Evolutionary conservation across 2,329 filamentous ascomycete species (phyloP).

Genomic region (Tolypocladium pustulatum): DNA sequence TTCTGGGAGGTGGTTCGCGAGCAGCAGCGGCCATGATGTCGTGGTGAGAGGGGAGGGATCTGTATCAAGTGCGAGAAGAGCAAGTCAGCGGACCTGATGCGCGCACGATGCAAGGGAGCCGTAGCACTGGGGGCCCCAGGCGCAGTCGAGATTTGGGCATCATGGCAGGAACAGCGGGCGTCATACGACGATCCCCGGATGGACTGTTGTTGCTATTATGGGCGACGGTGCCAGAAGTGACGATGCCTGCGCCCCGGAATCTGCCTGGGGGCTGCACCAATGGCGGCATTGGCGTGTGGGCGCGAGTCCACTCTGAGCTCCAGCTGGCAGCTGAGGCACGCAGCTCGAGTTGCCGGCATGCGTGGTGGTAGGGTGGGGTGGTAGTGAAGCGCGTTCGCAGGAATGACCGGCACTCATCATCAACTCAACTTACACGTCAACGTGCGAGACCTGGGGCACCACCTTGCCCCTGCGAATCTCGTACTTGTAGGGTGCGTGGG

Average conservation of each 20-base stretch:
- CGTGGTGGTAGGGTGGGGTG: neutral
- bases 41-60: conserved; percentile 7
- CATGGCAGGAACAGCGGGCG: neutral
- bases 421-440: conserved; percentile 16
- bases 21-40: conserved; percentile 13
- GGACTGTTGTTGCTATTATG: neutral
- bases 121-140: neutral
- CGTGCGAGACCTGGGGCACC: conserved; percentile 14
- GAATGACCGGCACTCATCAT: neutral
- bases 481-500: conserved; percentile 16
- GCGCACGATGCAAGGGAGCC: neutral
- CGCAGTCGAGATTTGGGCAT: neutral
- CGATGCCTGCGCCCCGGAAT: neutral
- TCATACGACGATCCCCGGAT: neutral
- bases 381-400: neutral
- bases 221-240: neutral
- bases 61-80: conserved; percentile 1
- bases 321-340: neutral
- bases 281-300: neutral
- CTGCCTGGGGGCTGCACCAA: neutral
- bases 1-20: conserved; percentile 24
- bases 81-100: conserved; percentile 3
- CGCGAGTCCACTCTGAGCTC: neutral
- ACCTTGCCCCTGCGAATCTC: conserved; percentile 21
- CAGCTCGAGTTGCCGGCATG: neutral